These are phyloP conservation scores for Begonia masoniana DNA, from an alignment of 306 rosid genomes.

Conservation along the genomic window DNA sequence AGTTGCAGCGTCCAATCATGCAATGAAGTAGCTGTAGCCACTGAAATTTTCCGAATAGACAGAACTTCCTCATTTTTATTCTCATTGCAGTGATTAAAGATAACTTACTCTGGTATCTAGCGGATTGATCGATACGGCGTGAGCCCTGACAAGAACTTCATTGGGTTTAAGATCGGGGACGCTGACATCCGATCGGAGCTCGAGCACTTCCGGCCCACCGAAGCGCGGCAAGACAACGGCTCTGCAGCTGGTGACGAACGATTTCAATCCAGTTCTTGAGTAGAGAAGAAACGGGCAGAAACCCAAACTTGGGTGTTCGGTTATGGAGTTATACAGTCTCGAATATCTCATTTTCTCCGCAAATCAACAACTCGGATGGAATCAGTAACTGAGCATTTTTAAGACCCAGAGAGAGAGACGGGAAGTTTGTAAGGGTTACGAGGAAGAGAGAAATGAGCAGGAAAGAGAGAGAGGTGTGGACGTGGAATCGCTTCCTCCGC, in stretches of 20 bases:
- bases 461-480: too few relatives aligned
- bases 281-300: constrained; percentile 1
- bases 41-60: background rate
- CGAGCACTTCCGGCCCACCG: constrained; percentile 66
- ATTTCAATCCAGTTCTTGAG: constrained; percentile 14
- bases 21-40: background rate
- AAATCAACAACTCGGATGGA: background rate
- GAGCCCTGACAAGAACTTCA: constrained; percentile 42
- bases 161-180: constrained; percentile 56
- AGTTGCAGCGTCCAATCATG: background rate
- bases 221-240: constrained; percentile 64
- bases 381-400: too few relatives aligned
- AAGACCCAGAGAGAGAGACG: too few relatives aligned
- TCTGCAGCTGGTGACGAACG: constrained; percentile 41
- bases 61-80: background rate
- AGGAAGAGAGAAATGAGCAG: too few relatives aligned
- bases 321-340: constrained; percentile 2
- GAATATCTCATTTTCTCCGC: constrained; percentile 21
- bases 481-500: too few relatives aligned
- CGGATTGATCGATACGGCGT: constrained; percentile 79
- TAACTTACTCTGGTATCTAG: constrained; percentile 65
- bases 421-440: too few relatives aligned
- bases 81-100: background rate
- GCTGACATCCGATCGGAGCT: constrained; percentile 30
- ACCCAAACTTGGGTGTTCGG: background rate